Base-by-base conservation (phyloP, 164 flowering plant genomes). In the Santalum album region DNA sequence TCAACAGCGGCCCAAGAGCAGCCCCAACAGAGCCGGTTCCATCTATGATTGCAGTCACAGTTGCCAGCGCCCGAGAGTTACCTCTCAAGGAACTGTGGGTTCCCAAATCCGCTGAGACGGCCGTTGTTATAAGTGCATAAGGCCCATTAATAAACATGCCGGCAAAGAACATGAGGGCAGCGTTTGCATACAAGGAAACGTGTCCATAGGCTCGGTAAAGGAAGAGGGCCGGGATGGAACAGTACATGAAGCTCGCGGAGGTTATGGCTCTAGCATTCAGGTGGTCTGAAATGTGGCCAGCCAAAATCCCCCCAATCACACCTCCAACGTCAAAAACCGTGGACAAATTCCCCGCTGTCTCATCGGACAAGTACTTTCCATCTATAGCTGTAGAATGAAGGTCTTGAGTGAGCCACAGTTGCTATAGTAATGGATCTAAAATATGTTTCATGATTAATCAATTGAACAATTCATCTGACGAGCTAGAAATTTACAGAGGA, bases 11-110 rank as follows among this genome's bases (percentile, higher is more conserved):
- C 24, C 95, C 95, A 19, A 86, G 57, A 1, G 95, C 88, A 49
- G 95, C 90, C 35, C 95, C 95, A 5, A 82, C 72, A 6, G 90
- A 84, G 32, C 95, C 95, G 2, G 95, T 86, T 29, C 90, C 95
- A 38, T 86, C 90, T n/a, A 86, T 86, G 24, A 86, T 86, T 9
- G 90, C 95, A 0, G 95, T 77, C 25, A 86, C 95, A 0, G 95
- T 86, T 1, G 95, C 90, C 55, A 86, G 56, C 22, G 95, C 95
- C 15, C 85, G 57, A 10, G 86, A 75, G 54, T 80, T 80, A 38
- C 88, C 95, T 39, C 72, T 67, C 58, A 86, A 59, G 2, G 88
- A 81, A 39, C 78, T 74, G 64, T 83, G 87, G 1, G 90, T 83
- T 14, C 95, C 95, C 55, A 86, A 53, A 45, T 86, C 95, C 5